phyloP scores from a whole-genome alignment of 1,284 basidiomycete species.

The Leccinum colubrinum region DNA sequence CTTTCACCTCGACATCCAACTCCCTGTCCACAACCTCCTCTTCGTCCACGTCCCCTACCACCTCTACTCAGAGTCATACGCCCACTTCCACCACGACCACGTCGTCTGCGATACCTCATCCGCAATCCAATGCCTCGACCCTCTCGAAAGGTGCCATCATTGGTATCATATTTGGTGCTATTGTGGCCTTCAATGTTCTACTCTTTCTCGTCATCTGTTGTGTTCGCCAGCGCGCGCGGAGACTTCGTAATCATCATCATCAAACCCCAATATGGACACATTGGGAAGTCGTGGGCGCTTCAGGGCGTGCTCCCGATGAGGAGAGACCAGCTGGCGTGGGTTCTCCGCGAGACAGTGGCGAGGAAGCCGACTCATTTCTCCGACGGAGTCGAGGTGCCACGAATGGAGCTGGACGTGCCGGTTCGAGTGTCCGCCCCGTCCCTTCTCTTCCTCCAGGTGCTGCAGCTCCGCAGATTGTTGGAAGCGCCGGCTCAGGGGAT shows the following conservation, averaged over 20 bases:
- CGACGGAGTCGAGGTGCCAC: constrained; percentile 34
- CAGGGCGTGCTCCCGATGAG: constrained; percentile 23
- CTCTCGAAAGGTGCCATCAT: constrained; percentile 38
- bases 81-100: constrained; percentile 25
- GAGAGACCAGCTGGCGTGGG: constrained; percentile 54
- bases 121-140: constrained; percentile 27
- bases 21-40: constrained; percentile 24
- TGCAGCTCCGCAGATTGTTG: constrained; percentile 27
- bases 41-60: constrained; percentile 26
- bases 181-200: constrained; percentile 40
- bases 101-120: constrained; percentile 28
- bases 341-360: constrained; percentile 62
- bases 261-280: constrained; percentile 52
- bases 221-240: constrained; percentile 48
- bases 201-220: constrained; percentile 50
- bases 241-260: constrained; percentile 31
- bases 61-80: constrained; percentile 20
- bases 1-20: constrained; percentile 25
- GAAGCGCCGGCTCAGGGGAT: constrained; percentile 29
- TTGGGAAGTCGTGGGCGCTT: constrained; percentile 45
- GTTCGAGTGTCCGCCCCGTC: constrained; percentile 27
- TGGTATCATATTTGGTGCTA: constrained; percentile 45
- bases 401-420: constrained; percentile 12
- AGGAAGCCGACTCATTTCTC: constrained; percentile 64
- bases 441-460: constrained; percentile 32